Base-by-base conservation (phyloP, 176 grass and related monocot genomes). In the Thinopyrum elongatum region DNA sequence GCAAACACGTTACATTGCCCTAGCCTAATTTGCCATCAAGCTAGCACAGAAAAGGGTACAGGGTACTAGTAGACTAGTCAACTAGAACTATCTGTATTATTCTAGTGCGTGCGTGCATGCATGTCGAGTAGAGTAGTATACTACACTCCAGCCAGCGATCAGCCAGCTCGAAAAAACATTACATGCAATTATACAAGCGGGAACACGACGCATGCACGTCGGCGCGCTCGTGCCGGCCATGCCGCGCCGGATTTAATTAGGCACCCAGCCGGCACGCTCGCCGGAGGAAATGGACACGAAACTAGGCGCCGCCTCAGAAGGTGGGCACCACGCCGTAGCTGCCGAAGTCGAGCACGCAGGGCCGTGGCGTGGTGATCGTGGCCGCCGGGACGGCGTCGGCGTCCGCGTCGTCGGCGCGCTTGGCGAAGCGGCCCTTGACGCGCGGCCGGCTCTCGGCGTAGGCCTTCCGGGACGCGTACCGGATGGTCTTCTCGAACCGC, bases 401-500 rank as follows among this genome's bases (percentile, higher is more conserved):
- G 29, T 68, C 73, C 67, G 28, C 14, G 84, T 84, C 90, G 30
- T 90, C 91, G 29, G 79, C 22, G 77, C 92, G 88, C 86, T 94
- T 97, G 25, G 89, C 95, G 82, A 97, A 97, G 53, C 95, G 90
- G 25, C 95, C 95, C 85, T 94, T 97, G 76, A 94, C 74, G 65
- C 95, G 88, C 21, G 95, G 95, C 39, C 92, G 79, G 74, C 84
- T 72, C 87, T 97, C 95, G 19, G 95, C 95, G 53, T 97, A 97
- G 3, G 95, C 95, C 79, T 97, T 97, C 29, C 95, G 90, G 4
- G 95, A 93, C 36, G 95, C 95, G 73, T 97, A 93, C 35, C 92
- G 89, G 74, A 97, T 97, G 25, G 89, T 97, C 90, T 94, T 97
- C 90, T 94, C 95, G 84, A 97, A 97, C 46, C 90, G 77, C 58